phyloP scores from a whole-genome alignment of 495 filamentous ascomycete genomes.

The Neurospora africana region DNA sequence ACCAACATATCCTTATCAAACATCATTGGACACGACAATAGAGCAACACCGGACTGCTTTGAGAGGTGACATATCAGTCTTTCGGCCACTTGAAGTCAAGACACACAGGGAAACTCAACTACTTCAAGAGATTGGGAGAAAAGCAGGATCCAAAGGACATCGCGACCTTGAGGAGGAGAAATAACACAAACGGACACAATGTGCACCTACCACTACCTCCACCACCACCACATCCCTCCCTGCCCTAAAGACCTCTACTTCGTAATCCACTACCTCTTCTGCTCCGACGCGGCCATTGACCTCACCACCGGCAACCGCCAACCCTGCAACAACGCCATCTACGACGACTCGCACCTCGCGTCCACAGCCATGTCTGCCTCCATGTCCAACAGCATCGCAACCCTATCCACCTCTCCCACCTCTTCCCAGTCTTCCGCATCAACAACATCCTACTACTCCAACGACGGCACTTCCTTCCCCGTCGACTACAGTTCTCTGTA shows the following conservation, averaged over 20 bases:
- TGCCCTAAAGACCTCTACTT: conserved; percentile 30
- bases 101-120: neutral
- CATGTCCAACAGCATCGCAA: neutral
- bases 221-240: conserved; percentile 27
- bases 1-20: neutral
- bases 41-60: neutral
- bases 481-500: neutral
- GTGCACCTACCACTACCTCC: conserved; percentile 15
- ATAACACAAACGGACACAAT: neutral
- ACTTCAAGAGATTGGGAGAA: neutral
- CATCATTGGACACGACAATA: neutral
- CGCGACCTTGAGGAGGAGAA: neutral
- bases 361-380: neutral
- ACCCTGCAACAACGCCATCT: conserved; percentile 14
- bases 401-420: neutral
- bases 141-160: neutral
- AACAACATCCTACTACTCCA: neutral
- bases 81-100: neutral
- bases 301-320: conserved; percentile 5
- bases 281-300: conserved; percentile 18
- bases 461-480: neutral
- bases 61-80: neutral
- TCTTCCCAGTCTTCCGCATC: neutral
- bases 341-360: conserved; percentile 10
- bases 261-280: conserved; percentile 31